Base-by-base conservation (phyloP, 2,329 filamentous ascomycete species). In the Colletotrichum tropicale region DNA sequence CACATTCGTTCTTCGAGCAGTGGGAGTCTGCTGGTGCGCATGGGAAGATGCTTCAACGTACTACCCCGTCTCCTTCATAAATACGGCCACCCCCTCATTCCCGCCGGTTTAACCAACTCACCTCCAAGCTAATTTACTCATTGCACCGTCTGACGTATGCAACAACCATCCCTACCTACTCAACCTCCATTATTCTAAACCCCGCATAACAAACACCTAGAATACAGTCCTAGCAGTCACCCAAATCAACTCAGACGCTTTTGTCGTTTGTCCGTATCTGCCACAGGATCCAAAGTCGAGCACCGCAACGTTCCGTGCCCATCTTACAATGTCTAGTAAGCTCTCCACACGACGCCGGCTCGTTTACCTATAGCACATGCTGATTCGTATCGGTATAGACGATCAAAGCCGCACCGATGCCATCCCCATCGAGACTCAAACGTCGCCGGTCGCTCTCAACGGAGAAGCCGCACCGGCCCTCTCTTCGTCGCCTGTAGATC, bases 401-500 rank as follows among this genome's bases (percentile, higher is more conserved):
- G 71, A 70, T n/a, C 70, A 76, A 28, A 30, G 32, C 24, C 65
- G 58, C 60, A 65, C 74, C 26, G 64, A 76, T 28, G 60, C 56
- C 58, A 74, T 66, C 13, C 15, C 70, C 5, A 55, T 61, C 21
- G 70, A 74, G 28, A 72, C 56, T 21, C 36, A 32, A 8, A 65
- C 58, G 16, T 66, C 74, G 30, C 38, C 38, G 26, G 28, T 24
- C 16, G 38, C 43, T 36, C 38, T 67, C 26, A 15, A 75, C 26
- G 62, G 73, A 15, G 73, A 75, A 18, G 34, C 38, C 21, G 69
- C 69, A 12, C 30, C 43, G 8, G 69, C 61, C 5, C 48, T 75
- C 8, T 77, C 75, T 21, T 70, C 75, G 10, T 75, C 74, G 82
- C 80, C 78, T 79, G 84, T 55, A 70, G 84, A 83, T 75, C 81